Percentiles rank a stretch among this genome's conserved stretches.
These are phyloP conservation scores for Coniella vitis DNA, from an alignment of 2,329 filamentous ascomycete species.

Conservation along the genomic window DNA sequence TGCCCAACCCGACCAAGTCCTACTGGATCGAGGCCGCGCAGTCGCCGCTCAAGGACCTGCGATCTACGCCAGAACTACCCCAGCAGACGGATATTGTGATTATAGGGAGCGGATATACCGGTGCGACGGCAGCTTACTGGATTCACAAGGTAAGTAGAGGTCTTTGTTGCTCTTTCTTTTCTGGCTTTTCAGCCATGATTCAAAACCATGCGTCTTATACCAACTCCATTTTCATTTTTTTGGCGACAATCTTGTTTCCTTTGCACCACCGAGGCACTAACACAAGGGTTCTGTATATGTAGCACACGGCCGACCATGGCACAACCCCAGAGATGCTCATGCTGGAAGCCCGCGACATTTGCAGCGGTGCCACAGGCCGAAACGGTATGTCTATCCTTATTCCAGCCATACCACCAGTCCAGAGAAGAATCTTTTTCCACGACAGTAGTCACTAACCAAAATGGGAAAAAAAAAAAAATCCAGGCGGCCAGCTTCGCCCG, in stretches of 20 bases:
- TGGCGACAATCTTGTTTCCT: too few relatives aligned
- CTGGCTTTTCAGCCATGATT: too few relatives aligned
- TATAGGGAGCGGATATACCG: slow-evolving; percentile 21
- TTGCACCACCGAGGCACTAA: too few relatives aligned
- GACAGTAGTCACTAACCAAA: too few relatives aligned
- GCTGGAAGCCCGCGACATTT: slow-evolving; percentile 18
- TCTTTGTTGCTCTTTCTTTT: too few relatives aligned
- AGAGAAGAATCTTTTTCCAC: too few relatives aligned
- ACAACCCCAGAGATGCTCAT: slow-evolving; percentile 16
- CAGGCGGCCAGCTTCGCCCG: slow-evolving; percentile 18
- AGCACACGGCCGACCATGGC: slow-evolving; percentile 17
- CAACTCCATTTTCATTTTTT: too few relatives aligned
- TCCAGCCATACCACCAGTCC: too few relatives aligned
- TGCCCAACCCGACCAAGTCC: slow-evolving; percentile 15
- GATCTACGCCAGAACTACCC: slow-evolving; percentile 14
- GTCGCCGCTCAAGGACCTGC: slow-evolving; percentile 12
- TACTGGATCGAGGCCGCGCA: slow-evolving; percentile 18
- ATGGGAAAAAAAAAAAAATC: too few relatives aligned
- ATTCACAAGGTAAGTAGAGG: slow-evolving; percentile 18
- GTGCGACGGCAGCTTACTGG: slow-evolving; percentile 23
- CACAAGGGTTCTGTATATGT: not conserved
- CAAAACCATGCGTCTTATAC: too few relatives aligned
- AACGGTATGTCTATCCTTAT: slow-evolving; percentile 17
- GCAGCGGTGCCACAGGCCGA: slow-evolving; percentile 20
- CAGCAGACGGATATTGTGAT: slow-evolving; percentile 19